Evolutionary conservation across 2,329 filamentous ascomycete species (phyloP).

Genomic region (Exophiala dermatitidis): DNA sequence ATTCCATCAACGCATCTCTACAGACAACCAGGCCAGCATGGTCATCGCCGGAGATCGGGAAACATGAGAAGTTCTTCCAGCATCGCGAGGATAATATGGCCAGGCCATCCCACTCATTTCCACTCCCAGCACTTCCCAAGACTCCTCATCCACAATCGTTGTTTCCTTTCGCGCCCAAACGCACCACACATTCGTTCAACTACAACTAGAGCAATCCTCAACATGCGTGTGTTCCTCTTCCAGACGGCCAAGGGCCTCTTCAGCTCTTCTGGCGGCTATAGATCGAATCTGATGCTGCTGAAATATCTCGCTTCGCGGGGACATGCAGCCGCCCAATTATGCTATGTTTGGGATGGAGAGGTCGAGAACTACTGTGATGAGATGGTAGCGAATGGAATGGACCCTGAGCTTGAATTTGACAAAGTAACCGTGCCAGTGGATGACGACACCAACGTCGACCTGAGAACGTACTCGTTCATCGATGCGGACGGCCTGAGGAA

Average conservation of each 20-base stretch:
- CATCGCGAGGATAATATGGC: background rate
- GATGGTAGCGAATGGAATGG: conserved; percentile 1
- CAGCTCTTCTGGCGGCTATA: conserved; percentile 14
- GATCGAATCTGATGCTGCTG: conserved; percentile 9
- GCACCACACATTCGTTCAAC: background rate
- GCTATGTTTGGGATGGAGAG: conserved; percentile 6
- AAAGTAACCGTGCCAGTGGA: background rate
- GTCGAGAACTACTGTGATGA: conserved; percentile 4
- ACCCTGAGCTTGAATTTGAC: background rate
- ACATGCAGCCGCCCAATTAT: conserved; percentile 9
- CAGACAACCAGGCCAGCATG: background rate
- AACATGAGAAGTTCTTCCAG: background rate
- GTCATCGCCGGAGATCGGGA: background rate
- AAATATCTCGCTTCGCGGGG: conserved; percentile 7
- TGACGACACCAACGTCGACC: background rate
- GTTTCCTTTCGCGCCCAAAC: background rate
- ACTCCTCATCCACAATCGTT: background rate
- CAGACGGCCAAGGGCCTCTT: conserved; percentile 12
- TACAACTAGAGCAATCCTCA: background rate
- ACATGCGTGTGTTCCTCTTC: conserved; percentile 10
- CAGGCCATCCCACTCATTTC: background rate
- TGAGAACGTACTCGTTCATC: conserved; percentile 5
- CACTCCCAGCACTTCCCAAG: background rate
- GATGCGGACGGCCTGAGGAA: background rate
- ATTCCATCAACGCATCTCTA: background rate